These are phyloP conservation scores for Xerocomellus chrysenteron DNA, from an alignment of 768 basidiomycete genomes.

Conservation along the genomic window DNA sequence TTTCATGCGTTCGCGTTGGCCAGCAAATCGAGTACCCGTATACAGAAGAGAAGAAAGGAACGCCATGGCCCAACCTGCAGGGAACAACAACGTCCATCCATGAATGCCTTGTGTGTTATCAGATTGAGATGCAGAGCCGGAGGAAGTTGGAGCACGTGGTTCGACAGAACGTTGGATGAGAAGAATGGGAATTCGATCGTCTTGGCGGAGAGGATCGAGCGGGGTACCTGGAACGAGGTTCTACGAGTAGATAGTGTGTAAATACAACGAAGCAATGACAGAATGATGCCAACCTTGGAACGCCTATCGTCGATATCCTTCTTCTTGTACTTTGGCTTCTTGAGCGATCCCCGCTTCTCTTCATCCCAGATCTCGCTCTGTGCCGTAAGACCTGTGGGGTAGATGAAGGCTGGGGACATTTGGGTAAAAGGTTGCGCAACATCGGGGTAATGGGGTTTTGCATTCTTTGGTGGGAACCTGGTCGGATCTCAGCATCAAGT, in stretches of 20 bases:
- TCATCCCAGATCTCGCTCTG: constrained; percentile 73
- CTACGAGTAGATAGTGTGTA: constrained; percentile 37
- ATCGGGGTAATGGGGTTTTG: constrained; percentile 41
- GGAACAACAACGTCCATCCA: constrained; percentile 87
- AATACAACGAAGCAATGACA: background rate
- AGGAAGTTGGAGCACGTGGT: constrained; percentile 18
- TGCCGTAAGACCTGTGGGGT: constrained; percentile 61
- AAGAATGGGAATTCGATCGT: constrained; percentile 81
- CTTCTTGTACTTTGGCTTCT: constrained; percentile 71
- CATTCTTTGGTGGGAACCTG: constrained; percentile 85
- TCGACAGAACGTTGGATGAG: constrained; percentile 79
- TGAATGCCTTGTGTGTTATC: constrained; percentile 50
- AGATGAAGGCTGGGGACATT: constrained; percentile 32
- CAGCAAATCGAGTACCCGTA: constrained; percentile 83
- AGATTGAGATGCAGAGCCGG: constrained; percentile 16
- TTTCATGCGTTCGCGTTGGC: constrained; percentile 77
- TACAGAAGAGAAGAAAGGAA: constrained; percentile 80
- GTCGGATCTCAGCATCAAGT: background rate
- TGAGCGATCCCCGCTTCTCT: constrained; percentile 49
- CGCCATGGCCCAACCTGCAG: constrained; percentile 88
- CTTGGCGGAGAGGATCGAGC: constrained; percentile 64
- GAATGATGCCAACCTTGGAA: constrained; percentile 50
- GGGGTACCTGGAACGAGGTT: constrained; percentile 75
- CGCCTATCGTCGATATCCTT: constrained; percentile 84
- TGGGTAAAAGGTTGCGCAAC: constrained; percentile 24